Conservation (phyloP, 2,329 filamentous ascomycete genomes). For the Colletotrichum phormii region DNA sequence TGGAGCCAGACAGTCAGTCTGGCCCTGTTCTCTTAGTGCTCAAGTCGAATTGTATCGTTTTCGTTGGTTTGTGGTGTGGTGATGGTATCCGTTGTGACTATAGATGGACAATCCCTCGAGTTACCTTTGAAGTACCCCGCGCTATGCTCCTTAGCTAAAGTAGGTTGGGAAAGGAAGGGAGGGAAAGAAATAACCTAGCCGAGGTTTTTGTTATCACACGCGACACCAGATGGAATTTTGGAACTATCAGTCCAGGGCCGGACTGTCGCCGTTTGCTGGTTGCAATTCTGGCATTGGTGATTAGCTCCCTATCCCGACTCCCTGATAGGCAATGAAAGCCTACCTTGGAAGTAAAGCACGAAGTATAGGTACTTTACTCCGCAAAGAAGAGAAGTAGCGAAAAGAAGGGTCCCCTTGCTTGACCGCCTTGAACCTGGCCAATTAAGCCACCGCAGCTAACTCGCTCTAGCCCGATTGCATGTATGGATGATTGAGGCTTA, state of each 20-base stretch:
- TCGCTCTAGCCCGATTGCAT: slow-evolving; percentile 14
- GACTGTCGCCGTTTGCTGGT: neutral
- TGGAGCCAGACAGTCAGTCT: neutral
- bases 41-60: neutral
- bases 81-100: neutral
- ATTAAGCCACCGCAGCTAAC: neutral
- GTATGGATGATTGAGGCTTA: slow-evolving; percentile 35
- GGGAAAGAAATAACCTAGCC: neutral
- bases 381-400: neutral
- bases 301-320: no score
- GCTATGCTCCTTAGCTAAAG: neutral
- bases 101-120: neutral
- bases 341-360: neutral
- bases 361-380: neutral
- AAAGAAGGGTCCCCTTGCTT: neutral
- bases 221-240: neutral
- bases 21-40: neutral
- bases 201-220: neutral
- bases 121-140: neutral
- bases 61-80: neutral
- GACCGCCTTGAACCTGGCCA: neutral
- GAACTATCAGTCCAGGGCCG: neutral
- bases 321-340: neutral
- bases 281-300: neutral
- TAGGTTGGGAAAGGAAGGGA: neutral